A percentile compares a stretch with the other conserved stretches of the same genome.
These are phyloP conservation scores for Corchorus capsularis DNA, from an alignment of 345 rosid species.

Conservation along the genomic window DNA sequence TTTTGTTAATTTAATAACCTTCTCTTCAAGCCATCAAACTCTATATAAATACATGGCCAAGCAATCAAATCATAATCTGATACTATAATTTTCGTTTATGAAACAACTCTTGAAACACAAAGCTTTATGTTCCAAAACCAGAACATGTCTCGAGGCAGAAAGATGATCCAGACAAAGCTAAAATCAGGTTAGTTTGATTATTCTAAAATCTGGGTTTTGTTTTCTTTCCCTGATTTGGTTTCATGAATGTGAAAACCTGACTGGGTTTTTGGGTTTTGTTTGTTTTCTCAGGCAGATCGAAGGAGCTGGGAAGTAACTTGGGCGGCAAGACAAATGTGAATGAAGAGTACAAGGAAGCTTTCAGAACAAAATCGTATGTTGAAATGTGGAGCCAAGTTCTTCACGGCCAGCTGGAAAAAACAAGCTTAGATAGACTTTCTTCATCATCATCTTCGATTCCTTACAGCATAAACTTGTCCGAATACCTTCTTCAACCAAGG, in stretches of 20 bases:
- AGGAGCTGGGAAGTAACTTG: slow-evolving; percentile 36
- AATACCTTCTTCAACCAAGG: slow-evolving; percentile 58
- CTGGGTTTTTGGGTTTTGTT: slow-evolving; percentile 20
- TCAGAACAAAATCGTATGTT: slow-evolving; percentile 74
- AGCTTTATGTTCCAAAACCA: not conserved
- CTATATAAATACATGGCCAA: not conserved
- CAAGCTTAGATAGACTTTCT: slow-evolving; percentile 27
- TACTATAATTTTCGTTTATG: not conserved
- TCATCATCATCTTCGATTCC: slow-evolving; percentile 37
- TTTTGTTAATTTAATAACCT: slow-evolving; percentile 9
- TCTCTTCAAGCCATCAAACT: slow-evolving; percentile 23
- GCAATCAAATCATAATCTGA: not conserved
- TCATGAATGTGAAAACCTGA: not conserved
- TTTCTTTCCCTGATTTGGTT: not conserved
- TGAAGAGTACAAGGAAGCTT: slow-evolving; percentile 84
- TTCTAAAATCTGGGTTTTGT: not conserved
- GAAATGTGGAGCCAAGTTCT: slow-evolving; percentile 68
- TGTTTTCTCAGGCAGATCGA: slow-evolving; percentile 43
- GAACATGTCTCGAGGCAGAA: not conserved
- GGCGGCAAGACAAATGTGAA: slow-evolving; percentile 50
- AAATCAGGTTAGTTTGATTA: slow-evolving; percentile 10
- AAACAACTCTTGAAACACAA: not conserved
- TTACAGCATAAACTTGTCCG: slow-evolving; percentile 47
- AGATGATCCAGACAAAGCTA: not conserved
- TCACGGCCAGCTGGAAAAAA: slow-evolving; percentile 42